Evolutionary conservation across 345 rosid genomes (phyloP), one percentile per base, ranked within the genome.

Genomic region (Draba incana): DNA sequence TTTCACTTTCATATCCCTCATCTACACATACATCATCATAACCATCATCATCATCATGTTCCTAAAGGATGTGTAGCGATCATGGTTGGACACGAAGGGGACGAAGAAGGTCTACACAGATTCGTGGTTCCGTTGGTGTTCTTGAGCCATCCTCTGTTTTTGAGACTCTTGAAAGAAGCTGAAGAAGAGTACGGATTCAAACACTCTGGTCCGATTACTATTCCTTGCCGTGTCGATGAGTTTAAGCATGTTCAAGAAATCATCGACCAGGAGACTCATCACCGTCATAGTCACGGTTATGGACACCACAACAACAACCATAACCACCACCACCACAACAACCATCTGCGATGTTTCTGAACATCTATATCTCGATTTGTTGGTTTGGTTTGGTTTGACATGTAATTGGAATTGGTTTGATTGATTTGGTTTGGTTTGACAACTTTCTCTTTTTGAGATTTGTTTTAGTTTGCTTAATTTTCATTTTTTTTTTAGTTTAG

Each of bases 111-210:
- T 72, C 81, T 62, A 46, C 78, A 78, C 27, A 82, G 95, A 72
- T 92, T 90, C 65, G 88, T 92, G 56, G 72, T 92, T 33, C 98
- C 98, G 0, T 85, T 90, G 75, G 79, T 81, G 15, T 86, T 86
- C 70, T 75, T 92, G 56, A 92, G 83, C 57, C 97, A 90, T 63
- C 97, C 94, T 62, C 84, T 85, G 44, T 92, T 92, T 67, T 46
- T 79, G 82, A 57, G 72, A 23, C 75, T 89, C 2, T 64, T 92
- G 44, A 85, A 86, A 71, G 92, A 76, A 31, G 92, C 98, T 15
- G 98, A 92, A 66, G 87, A 88, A 39, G 93, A 88, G 75, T 89
- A 69, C 46, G 98, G 95, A 2, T 92, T 89, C 52, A 83, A 84
- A 12, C 97, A 90, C 39, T 66, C 78, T 31, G 98, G 98, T 1